Evolutionary conservation across 2,329 filamentous ascomycete genomes (phyloP), one percentile per base, ranked within the genome.

Genomic region (Drechslerella stenobrocha): DNA sequence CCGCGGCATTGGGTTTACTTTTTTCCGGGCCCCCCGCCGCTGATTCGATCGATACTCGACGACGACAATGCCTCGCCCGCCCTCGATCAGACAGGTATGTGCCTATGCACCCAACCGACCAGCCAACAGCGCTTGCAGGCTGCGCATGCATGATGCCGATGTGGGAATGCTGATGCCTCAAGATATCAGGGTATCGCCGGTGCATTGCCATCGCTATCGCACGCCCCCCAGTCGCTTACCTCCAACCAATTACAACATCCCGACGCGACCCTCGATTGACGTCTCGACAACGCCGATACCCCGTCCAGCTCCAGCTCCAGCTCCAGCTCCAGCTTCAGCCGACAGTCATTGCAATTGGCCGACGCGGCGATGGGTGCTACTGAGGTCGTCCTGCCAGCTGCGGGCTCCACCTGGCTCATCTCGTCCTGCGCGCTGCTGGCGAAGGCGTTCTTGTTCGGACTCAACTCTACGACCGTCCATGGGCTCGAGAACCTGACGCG

Each of bases 401-500:
- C 64, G 20, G 64, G 64, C 32, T 95, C 90, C n/a, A 81, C 85
- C 52, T 78, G 85, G 70, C 82, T 88, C 34, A 89, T 96, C 82
- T 86, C 87, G 72, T 76, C 86, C 8, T 86, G 89, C 0, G 87
- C 86, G 47, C 77, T 85, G 24, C 71, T 95, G 4, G 89, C 84
- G 59, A 84, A 88, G 67, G 81, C 79, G 1, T 96, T 97, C 74
- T 78, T 96, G 42, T 87, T 85, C 71, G 84, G 83, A 0, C 76
- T 92, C 70, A 95, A 88, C 76, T 82, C 80, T 23, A 85, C 90
- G 46, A 86, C 96, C 75, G 84, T 89, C 3, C 81, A 85, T 72
- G 92, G 92, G 0, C 79, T 95, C 67, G 84, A 90, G 47, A 78
- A 81, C 8, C 93, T 98, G 71, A 78, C 93, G 32, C 80, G 84